Base-by-base conservation (phyloP, 176 grass and related monocot genomes). In the Oryza coarctata region DNA sequence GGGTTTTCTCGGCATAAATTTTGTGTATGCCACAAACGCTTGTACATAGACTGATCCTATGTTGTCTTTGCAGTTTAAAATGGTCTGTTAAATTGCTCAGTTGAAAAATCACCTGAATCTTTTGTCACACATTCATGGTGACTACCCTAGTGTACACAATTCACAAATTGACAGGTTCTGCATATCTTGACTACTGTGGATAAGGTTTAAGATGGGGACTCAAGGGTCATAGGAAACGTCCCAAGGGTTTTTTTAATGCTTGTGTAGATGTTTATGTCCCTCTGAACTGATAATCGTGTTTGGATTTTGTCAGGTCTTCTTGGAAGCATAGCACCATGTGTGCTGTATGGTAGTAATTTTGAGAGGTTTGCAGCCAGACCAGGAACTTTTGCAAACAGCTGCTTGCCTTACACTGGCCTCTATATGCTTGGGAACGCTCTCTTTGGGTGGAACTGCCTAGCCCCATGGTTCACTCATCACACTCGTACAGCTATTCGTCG, bases 391-490 rank as follows among this genome's bases (percentile, higher is more conserved):
- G 89, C 86, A 73, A 93, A 91, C 82, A 91, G 84, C 63, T 98
- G 95, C 73, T 89, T 92, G 77, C 86, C 93, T 55, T 98, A 98
- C 76, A 89, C 95, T 25, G 84, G 88, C n/a, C 90, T 99, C 44
- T 99, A 85, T 74, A 69, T 93, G 79, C 81, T 89, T 55, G 96
- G 96, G 50, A 90, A 95, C 62, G 47, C 84, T 65, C 91, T 99
- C 28, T 99, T 94, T 83, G 96, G 96, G 39, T 99, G 93, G 91
- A 99, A 99, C 63, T 90, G 90, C 79, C 44, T 99, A 36, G 91
- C 93, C 6, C 96, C 96, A 71, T 99, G 90, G 88, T 83, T 91
- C 57, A 82, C 96, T 61, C 80, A 91, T 81, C 78, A 75, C 26
- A 91, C 82, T 63, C 95, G 92, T 64, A 93, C 92, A 12, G 84